Evolutionary conservation across 371 early-diverging fungal genomes (phyloP).

Genomic region (Syncephalis plumigaleata): DNA sequence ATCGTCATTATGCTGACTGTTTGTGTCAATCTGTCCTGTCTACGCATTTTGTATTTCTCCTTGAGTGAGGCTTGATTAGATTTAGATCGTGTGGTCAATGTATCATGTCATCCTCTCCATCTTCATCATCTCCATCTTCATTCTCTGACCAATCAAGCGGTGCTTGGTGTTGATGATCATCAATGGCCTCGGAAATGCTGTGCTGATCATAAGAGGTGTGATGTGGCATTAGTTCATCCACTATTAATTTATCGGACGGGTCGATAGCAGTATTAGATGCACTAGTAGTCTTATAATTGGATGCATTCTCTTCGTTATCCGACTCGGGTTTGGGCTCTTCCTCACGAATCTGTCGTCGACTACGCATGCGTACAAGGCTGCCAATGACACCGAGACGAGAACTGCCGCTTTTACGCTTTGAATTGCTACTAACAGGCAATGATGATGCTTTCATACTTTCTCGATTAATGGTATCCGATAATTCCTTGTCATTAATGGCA

Average conservation of each 20-base stretch:
- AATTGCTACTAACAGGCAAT: not conserved
- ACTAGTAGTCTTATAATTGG: too few species aligned
- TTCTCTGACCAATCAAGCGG: not conserved
- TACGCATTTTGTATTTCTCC: too few species aligned
- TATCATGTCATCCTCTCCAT: slow-evolving; percentile 3
- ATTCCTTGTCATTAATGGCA: too few species aligned
- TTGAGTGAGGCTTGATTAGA: too few species aligned
- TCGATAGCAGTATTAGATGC: too few species aligned
- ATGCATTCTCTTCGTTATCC: not conserved
- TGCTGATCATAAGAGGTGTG: too few species aligned
- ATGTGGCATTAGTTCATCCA: too few species aligned
- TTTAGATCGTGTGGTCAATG: not conserved
- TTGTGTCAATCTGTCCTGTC: not conserved
- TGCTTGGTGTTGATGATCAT: too few species aligned
- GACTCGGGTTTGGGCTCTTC: not conserved
- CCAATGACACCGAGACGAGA: slow-evolving; percentile 3
- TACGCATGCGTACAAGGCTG: slow-evolving; percentile 6
- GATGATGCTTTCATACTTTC: too few species aligned
- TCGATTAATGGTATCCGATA: too few species aligned
- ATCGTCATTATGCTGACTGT: slow-evolving; percentile 4
- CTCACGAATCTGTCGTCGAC: slow-evolving; percentile 3
- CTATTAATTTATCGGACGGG: too few species aligned
- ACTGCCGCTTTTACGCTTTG: not conserved
- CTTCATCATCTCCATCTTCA: slow-evolving; percentile 8
- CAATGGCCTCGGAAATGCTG: too few species aligned